Evolutionary conservation across 2,329 filamentous ascomycete species (phyloP).

Genomic region (Talaromyces marneffei): DNA sequence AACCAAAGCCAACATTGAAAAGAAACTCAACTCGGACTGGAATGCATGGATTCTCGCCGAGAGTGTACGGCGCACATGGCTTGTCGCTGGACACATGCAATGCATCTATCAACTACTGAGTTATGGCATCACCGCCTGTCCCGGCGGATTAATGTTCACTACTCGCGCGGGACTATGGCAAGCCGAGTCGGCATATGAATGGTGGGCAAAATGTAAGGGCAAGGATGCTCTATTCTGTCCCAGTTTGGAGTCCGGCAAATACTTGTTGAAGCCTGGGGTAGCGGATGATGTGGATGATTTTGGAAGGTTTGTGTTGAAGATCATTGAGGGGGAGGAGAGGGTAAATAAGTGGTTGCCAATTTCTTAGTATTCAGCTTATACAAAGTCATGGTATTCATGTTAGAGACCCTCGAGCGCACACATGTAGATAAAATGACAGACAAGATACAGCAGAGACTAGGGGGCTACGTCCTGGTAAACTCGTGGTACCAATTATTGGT

Average conservation of each 20-base stretch:
- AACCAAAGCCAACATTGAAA: not conserved
- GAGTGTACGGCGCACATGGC: slow-evolving; percentile 14
- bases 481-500: too few species aligned
- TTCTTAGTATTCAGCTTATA: not conserved
- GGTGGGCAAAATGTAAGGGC: slow-evolving; percentile 7
- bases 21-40: slow-evolving; percentile 9
- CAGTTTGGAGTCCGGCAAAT: slow-evolving; percentile 3
- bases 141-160: slow-evolving; percentile 14
- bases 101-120: slow-evolving; percentile 11
- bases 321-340: slow-evolving; percentile 5
- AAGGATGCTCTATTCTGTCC: slow-evolving; percentile 10
- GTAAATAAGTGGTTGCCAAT: slow-evolving; percentile 7
- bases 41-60: slow-evolving; percentile 13
- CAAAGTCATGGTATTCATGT: too few species aligned
- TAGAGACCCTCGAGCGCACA: too few species aligned
- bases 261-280: not conserved
- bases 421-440: too few species aligned
- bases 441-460: too few species aligned
- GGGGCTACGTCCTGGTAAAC: too few species aligned
- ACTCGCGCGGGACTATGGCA: slow-evolving; percentile 11
- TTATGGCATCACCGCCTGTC: slow-evolving; percentile 3
- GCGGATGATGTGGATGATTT: slow-evolving; percentile 13
- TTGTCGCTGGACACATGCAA: slow-evolving; percentile 12
- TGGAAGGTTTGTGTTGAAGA: slow-evolving; percentile 11
- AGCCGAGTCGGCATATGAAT: slow-evolving; percentile 10